Evolutionary conservation across 2,329 filamentous ascomycete genomes (phyloP), one percentile per base, ranked within the genome.

Genomic region (Colletotrichum neosansevieriae): DNA sequence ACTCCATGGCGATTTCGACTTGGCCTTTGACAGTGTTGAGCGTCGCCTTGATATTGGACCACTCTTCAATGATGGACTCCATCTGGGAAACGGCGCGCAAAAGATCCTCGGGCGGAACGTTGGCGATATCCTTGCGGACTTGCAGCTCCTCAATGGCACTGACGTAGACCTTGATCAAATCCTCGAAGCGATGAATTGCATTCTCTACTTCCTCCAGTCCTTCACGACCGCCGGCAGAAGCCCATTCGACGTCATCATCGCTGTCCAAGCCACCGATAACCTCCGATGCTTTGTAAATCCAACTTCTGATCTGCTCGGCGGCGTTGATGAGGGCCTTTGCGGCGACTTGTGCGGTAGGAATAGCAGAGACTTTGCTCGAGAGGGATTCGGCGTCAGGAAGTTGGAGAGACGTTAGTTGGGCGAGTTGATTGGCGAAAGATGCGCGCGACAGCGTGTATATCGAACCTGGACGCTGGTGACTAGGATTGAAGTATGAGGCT

Each of bases 221-320:
- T 78, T 95, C 92, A 70, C 92, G 86, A 2, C 96, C 96, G 59
- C 94, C 96, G 6, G 89, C 89, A 2, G 94, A 95, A 2, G 96
- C 94, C 96, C 96, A 99, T 79, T 98, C 95, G 15, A 98, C 94
- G 76, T 99, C 96, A 78, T 98, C 96, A 71, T 98, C 95, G 60
- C 94, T 94, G 77, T 98, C 94, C 47, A 99, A 83, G 5, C 94
- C 94, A 62, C 88, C 88, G 60, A 99, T 89, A 36, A 98, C 94
- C 74, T 97, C 94, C 0, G 91, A 91, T 0, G 95, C 95, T 78
- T 98, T 98, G 71, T 88, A 88, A 76, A 98, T 97, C 96, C 96
- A 99, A 75, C 92, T 91, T 71, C 92, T 88, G 72, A 99, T 98
- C 79, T 98, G 94, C 70, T 97, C 93, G 4, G 94, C 94, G 11